Base-by-base conservation (phyloP, 108 stramenopile species). In the Parietichytrium sp. region DNA sequence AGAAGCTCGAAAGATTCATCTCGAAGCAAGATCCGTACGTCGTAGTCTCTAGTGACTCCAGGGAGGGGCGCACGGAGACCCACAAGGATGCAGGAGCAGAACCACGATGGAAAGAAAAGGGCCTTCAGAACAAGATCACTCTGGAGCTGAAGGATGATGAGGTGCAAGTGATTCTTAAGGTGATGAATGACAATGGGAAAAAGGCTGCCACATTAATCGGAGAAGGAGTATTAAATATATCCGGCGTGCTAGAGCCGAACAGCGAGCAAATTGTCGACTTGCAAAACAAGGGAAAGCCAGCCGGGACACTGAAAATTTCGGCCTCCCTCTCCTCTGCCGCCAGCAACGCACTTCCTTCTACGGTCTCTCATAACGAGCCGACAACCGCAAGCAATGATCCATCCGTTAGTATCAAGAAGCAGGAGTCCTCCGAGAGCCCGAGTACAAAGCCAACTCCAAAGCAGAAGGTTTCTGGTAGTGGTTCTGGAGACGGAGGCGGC, bases 1-100 rank as follows among this genome's bases (percentile, higher is more conserved):
- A 72, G 33, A 7, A 27, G 15, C 61, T 72, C 10, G 61, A 72
- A 42, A 45, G 18, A 16, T 50, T 72, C 6, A n/a, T 36, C 42
- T 23, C 42, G 10, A 31, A 38, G 45, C 61, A 72, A n/a, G 61
- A 72, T 25, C 61, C 61, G 15, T 72, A 72, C 42, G 61, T 72
- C 0, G 61, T 72, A 10, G 36, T 72, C 61, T 47, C 61, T 2
- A 23, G 36, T 72, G 23, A n/a, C 6, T 23, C 20, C 18, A 38
- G 33, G 7, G 61, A 72, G 61, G 38, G 45, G 33, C 61, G 61
- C 42, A 72, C 61, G 2, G 61, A 16, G 20, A 72, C 61, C 16
- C 61, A 72, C 20, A 33, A 45, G 20, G 42, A 72, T 38, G 61
- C 61, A 72, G 20, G 42, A 16, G 13, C 61, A 25, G 42, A 72